These are phyloP conservation scores for Lagenidium giganteum DNA, from an alignment of 352 stramenopile genomes.

Conservation along the genomic window DNA sequence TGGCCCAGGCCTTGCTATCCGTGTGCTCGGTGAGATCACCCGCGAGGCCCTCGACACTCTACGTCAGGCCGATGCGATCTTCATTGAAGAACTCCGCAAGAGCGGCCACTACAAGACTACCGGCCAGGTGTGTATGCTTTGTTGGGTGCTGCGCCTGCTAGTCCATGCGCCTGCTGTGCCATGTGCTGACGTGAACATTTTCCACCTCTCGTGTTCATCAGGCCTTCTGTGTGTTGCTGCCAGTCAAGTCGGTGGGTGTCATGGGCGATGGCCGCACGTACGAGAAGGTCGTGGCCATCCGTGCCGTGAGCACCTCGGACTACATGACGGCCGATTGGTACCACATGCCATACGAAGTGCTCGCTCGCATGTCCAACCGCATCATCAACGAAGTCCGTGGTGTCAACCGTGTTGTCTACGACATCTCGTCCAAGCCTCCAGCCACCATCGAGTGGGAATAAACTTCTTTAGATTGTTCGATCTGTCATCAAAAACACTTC, in stretches of 20 bases:
- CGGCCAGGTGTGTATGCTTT: no score
- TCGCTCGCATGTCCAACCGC: conserved; percentile 95
- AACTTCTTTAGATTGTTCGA: no score
- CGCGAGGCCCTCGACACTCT: conserved; percentile 94
- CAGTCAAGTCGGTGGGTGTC: conserved; percentile 96
- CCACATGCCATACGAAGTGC: conserved; percentile 97
- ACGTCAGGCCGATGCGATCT: conserved; percentile 97
- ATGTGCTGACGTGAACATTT: no score
- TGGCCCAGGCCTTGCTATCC: conserved; percentile 97
- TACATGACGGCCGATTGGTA: conserved; percentile 99
- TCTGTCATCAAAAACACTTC: no score
- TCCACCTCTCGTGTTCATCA: no score
- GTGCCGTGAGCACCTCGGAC: conserved; percentile 97
- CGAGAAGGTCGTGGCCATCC: conserved; percentile 94
- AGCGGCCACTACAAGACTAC: conserved; percentile 97
- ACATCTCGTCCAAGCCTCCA: conserved; percentile 99
- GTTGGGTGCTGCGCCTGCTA: no score
- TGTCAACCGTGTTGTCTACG: conserved; percentile 99
- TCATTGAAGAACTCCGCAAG: conserved; percentile 96
- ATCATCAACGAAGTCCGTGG: conserved; percentile 99
- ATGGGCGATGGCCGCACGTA: conserved; percentile 99
- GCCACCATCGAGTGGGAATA: conserved; percentile 99
- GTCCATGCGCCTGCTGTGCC: no score
- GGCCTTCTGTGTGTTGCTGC: conserved; percentile 97
- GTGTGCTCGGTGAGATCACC: conserved; percentile 96